Evolutionary conservation across 2,329 filamentous ascomycete species (phyloP), one percentile per base, ranked within the genome.

Genomic region (Diplodia scrobiculata): DNA sequence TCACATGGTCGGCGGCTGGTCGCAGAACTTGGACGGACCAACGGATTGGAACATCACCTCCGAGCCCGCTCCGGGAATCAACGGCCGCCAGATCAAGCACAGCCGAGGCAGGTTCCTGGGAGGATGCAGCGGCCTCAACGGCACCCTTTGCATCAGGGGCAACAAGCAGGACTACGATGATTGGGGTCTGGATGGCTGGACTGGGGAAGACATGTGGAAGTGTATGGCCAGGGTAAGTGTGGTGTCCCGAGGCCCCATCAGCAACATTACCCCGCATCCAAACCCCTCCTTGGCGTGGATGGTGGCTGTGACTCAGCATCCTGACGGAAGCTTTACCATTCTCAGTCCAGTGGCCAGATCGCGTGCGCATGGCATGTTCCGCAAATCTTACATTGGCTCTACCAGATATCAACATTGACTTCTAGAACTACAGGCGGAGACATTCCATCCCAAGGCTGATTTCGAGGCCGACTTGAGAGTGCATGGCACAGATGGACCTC

Each of bases 381-480:
- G 14, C 19, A 3, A 10, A 5, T 52, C 50, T 54, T n/a, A 34
- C 17, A 53, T 54, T 9, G 11, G 29, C 13, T 19, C n/a, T n/a
- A 10, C 14, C 4, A 14, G 41, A 7, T 6, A 27, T 10, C 41
- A 10, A 32, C 17, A 7, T 36, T 65, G 3, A 53, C 32, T 21
- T 7, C 5, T 11, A 7, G 10, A 21, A 17, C 19, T 29, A 5
- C 54, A 79, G 73, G 81, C 83, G 48, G 86, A 88, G 69, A 84
- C 81, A 1, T 88, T 87, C 70, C 82, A 87, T 65, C 71, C 75
- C 21, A 87, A 87, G 71, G 75, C 81, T 32, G 87, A 84, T 84
- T 86, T 86, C 73, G 72, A 84, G 38, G 81, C 80, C 1, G 77
- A 81, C 50, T 71, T 77, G 9, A 75, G 76, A 2, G 77, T 77